These are phyloP conservation scores for Metarhizium humberi DNA, from an alignment of 2,329 filamentous ascomycete genomes.

Conservation along the genomic window DNA sequence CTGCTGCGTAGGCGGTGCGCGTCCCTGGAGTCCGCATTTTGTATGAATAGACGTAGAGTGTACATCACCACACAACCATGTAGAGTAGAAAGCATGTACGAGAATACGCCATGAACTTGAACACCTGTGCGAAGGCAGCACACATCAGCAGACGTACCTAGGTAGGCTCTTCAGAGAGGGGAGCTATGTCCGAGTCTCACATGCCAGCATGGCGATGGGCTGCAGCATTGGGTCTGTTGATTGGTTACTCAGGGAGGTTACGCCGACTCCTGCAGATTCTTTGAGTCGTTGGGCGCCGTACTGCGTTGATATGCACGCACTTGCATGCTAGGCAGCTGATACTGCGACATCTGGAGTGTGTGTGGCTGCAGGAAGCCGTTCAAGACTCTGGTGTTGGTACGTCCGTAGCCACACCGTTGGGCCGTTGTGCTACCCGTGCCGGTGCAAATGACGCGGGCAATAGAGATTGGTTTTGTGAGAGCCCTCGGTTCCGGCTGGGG, in stretches of 20 bases:
- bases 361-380: too few relatives aligned
- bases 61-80: not conserved
- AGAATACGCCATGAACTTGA: not conserved
- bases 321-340: too few relatives aligned
- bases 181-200: not conserved
- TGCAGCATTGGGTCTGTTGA: not conserved
- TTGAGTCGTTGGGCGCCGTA: too few relatives aligned
- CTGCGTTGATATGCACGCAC: too few relatives aligned
- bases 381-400: not conserved
- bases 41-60: not conserved
- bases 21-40: not conserved
- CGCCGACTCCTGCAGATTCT: not conserved
- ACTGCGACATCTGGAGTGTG: too few relatives aligned
- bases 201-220: not conserved
- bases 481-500: too few relatives aligned
- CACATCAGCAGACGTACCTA: too few relatives aligned
- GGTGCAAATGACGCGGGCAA: not conserved
- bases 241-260: not conserved
- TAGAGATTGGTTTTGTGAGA: too few relatives aligned
- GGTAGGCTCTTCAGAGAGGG: too few relatives aligned
- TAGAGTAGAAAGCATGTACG: not conserved
- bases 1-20: conserved; percentile 2
- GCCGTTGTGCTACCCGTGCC: not conserved
- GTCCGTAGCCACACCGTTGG: not conserved
- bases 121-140: too few relatives aligned